Conservation (phyloP, 768 basidiomycete species). For the Rhodosporidiobolus odoratus region DNA sequence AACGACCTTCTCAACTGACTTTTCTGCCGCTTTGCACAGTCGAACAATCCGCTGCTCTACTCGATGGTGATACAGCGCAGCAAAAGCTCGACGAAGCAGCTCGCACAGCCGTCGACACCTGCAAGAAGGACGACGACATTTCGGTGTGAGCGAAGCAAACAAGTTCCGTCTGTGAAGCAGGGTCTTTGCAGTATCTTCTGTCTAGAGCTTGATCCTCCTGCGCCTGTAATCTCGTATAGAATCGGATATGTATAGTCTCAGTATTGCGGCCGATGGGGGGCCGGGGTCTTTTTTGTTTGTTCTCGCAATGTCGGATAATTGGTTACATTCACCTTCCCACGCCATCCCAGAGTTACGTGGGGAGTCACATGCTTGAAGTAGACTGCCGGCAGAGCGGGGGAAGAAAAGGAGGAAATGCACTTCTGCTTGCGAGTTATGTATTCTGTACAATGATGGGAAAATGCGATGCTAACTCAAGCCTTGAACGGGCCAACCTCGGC, state of each 20-base stretch:
- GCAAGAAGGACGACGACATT: not conserved
- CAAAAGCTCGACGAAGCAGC: not conserved
- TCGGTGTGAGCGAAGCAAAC: not conserved
- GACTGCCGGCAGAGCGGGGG: too few relatives aligned
- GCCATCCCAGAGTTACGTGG: too few relatives aligned
- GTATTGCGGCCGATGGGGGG: too few relatives aligned
- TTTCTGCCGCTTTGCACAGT: not conserved
- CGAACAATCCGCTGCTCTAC: conserved; percentile 11
- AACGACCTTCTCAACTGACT: not conserved
- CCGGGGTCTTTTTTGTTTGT: too few relatives aligned
- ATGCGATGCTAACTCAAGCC: not conserved
- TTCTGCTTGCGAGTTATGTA: not conserved
- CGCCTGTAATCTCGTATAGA: too few relatives aligned
- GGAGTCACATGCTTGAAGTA: too few relatives aligned
- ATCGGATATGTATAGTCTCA: too few relatives aligned
- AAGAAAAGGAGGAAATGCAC: not conserved
- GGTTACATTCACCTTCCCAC: too few relatives aligned
- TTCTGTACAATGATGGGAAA: not conserved
- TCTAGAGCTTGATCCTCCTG: too few relatives aligned
- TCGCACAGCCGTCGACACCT: not conserved
- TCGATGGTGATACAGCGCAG: conserved; percentile 1
- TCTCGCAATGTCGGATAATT: too few relatives aligned
- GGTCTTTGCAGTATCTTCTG: too few relatives aligned
- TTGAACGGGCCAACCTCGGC: conserved; percentile 12
- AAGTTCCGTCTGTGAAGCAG: too few relatives aligned